Conservation (phyloP, 1,284 basidiomycete species). For the Rhodotorula sp. region DNA sequence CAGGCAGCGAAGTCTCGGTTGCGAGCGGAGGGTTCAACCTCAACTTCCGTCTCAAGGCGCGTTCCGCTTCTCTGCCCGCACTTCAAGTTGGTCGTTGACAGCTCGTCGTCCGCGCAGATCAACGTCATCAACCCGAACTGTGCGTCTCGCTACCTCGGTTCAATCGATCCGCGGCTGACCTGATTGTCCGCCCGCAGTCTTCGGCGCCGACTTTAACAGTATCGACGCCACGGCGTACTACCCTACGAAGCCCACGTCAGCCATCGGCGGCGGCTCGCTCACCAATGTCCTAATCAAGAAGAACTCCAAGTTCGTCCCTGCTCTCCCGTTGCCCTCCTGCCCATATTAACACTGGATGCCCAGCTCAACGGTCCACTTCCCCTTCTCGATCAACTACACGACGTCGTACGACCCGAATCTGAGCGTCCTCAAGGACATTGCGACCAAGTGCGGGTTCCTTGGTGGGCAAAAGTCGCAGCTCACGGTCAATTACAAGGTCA, state of each 20-base stretch:
- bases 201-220: conserved; percentile 41
- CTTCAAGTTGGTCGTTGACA: neutral
- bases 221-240: conserved; percentile 44
- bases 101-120: conserved; percentile 25
- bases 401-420: conserved; percentile 42
- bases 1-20: conserved; percentile 41
- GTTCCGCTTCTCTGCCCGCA: neutral
- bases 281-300: conserved; percentile 40
- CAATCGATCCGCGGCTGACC: neutral
- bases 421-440: conserved; percentile 44
- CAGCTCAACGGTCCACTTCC: conserved; percentile 44
- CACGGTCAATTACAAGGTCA: conserved; percentile 46
- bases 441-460: conserved; percentile 44
- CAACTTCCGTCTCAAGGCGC: conserved; percentile 40
- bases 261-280: conserved; percentile 44
- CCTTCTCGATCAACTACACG: conserved; percentile 43
- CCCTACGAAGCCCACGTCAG: conserved; percentile 33
- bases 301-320: conserved; percentile 34
- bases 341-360: neutral
- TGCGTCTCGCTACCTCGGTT: neutral
- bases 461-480: conserved; percentile 32
- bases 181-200: conserved; percentile 35
- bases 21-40: conserved; percentile 41
- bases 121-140: conserved; percentile 46
- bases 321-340: conserved; percentile 4